phyloP scores from a whole-genome alignment of 768 basidiomycete genomes.

The Cystofilobasidium ferigula region DNA sequence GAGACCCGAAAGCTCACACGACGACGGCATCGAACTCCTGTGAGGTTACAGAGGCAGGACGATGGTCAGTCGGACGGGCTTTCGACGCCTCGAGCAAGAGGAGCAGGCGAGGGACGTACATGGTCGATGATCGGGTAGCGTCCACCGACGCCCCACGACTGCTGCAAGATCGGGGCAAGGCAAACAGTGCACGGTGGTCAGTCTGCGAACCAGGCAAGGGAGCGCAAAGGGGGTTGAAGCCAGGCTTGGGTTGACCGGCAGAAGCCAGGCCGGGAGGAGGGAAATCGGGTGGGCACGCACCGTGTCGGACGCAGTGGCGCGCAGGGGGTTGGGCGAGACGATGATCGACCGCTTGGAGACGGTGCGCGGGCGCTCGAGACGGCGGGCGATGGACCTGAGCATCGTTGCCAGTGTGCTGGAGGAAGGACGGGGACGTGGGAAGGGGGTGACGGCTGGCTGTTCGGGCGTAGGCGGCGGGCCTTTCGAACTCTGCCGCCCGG shows the following conservation, averaged over 20 bases:
- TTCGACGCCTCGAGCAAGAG: not conserved
- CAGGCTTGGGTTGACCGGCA: no score
- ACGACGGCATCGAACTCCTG: conserved; percentile 81
- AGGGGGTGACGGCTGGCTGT: no score
- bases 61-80: not conserved
- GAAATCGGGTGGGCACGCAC: not conserved
- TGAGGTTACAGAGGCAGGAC: conserved; percentile 4
- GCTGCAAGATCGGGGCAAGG: not conserved
- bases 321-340: conserved; percentile 22
- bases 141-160: conserved; percentile 40
- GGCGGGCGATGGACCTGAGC: conserved; percentile 24
- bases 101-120: conserved; percentile 41
- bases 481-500: no score
- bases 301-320: conserved; percentile 11
- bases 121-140: conserved; percentile 97
- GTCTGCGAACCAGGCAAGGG: no score
- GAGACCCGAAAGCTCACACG: conserved; percentile 51
- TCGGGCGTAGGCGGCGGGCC: no score
- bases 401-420: conserved; percentile 6
- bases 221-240: no score
- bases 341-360: conserved; percentile 16
- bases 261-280: no score
- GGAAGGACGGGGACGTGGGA: no score
- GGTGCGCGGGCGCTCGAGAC: conserved; percentile 14
- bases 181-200: no score